phyloP scores from a whole-genome alignment of 169 alveolate genomes.

The Cystoisospora suis region DNA sequence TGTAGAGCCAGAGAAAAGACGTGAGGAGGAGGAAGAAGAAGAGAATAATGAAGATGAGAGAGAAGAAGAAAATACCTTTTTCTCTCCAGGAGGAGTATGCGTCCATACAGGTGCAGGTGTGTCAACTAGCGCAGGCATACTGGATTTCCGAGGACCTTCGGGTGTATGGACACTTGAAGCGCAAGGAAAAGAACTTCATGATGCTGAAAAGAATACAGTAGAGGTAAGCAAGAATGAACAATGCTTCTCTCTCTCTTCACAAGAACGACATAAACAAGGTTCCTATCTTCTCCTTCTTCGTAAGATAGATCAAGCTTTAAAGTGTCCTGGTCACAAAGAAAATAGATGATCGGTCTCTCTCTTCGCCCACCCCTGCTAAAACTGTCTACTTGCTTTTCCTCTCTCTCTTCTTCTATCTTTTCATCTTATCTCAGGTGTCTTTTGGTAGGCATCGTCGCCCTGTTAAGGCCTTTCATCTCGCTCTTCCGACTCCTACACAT shows the following conservation, averaged over 20 bases:
- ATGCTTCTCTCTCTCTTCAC: not conserved
- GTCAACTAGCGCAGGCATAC: slow-evolving; percentile 59
- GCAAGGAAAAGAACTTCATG: not conserved
- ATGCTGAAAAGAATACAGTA: not conserved
- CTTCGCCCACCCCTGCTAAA: too few species aligned
- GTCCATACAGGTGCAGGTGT: slow-evolving; percentile 62
- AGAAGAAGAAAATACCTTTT: not conserved
- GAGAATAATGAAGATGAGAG: not conserved
- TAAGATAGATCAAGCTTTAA: too few species aligned
- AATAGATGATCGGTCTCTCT: too few species aligned
- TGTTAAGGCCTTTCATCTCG: slow-evolving; percentile 78
- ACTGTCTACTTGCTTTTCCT: not conserved
- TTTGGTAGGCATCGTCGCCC: slow-evolving; percentile 41
- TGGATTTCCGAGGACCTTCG: slow-evolving; percentile 65
- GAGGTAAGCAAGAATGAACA: not conserved
- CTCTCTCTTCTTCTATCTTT: not conserved
- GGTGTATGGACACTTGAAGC: slow-evolving; percentile 65
- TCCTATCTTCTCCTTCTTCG: too few species aligned
- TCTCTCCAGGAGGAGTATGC: not conserved
- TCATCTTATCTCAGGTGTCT: slow-evolving; percentile 8
- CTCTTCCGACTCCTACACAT: slow-evolving; percentile 83
- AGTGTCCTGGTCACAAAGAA: too few species aligned
- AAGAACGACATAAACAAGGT: too few species aligned
- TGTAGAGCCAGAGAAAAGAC: not conserved
- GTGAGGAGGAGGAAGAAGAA: not conserved